phyloP scores from a whole-genome alignment of 164 flowering plant genomes.

The Annona squamosa region DNA sequence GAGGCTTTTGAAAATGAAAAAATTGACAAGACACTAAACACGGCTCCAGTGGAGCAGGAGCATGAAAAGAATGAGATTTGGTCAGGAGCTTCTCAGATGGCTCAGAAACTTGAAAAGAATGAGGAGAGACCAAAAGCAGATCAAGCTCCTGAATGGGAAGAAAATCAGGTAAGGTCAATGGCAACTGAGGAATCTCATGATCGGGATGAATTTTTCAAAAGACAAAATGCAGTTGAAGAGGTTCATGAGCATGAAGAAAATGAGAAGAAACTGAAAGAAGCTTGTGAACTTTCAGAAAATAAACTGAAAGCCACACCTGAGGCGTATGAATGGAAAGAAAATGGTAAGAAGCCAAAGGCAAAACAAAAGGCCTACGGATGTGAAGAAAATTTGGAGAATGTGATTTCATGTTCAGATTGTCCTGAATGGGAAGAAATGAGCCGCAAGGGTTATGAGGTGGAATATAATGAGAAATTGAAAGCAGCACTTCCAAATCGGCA shows the following conservation, averaged over 20 bases:
- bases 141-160: slow-evolving; percentile 13
- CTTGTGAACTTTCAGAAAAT: slow-evolving; percentile 8
- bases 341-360: not conserved
- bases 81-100: slow-evolving; percentile 8
- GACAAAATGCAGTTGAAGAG: not conserved
- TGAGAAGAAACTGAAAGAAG: slow-evolving; percentile 11
- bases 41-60: slow-evolving; percentile 11
- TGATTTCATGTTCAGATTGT: slow-evolving; percentile 2
- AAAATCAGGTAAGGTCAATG: slow-evolving; percentile 11
- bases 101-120: slow-evolving; percentile 1
- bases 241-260: slow-evolving; percentile 9
- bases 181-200: slow-evolving; percentile 12
- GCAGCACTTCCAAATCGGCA: slow-evolving; percentile 12
- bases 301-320: slow-evolving; percentile 8
- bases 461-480: slow-evolving; percentile 15
- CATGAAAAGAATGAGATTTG: slow-evolving; percentile 14
- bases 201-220: slow-evolving; percentile 7
- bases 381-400: slow-evolving; percentile 3
- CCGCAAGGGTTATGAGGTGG: slow-evolving; percentile 1
- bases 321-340: slow-evolving; percentile 1
- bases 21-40: slow-evolving; percentile 8
- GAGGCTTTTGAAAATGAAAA: slow-evolving; percentile 8
- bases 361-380: slow-evolving; percentile 7
- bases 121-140: slow-evolving; percentile 10
- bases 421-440: slow-evolving; percentile 9